These are phyloP conservation scores for Serendipita sp. DNA, from an alignment of 768 basidiomycete genomes.

Conservation along the genomic window DNA sequence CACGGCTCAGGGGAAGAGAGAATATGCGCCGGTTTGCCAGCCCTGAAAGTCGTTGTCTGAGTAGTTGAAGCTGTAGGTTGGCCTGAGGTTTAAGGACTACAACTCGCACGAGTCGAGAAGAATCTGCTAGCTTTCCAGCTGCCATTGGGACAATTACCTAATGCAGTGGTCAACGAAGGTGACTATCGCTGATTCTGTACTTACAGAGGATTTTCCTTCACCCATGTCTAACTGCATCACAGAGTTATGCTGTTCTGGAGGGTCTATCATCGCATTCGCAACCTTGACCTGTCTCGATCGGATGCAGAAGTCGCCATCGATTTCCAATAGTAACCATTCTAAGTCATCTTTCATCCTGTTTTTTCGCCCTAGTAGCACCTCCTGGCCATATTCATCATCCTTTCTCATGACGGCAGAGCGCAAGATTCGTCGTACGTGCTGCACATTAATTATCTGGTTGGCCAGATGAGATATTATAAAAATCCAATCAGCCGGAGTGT, in stretches of 20 bases:
- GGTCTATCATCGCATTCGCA: slow-evolving; percentile 32
- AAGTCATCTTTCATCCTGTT: too few relatives aligned
- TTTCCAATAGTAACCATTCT: slow-evolving; percentile 16
- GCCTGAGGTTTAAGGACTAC: slow-evolving; percentile 32
- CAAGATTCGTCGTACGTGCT: too few relatives aligned
- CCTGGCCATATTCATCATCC: too few relatives aligned
- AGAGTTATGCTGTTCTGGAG: slow-evolving; percentile 22
- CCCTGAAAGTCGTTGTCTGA: slow-evolving; percentile 27
- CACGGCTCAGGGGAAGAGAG: slow-evolving; percentile 7
- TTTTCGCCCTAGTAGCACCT: too few relatives aligned
- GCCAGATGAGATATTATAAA: too few relatives aligned
- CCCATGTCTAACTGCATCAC: slow-evolving; percentile 42
- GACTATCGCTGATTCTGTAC: not conserved
- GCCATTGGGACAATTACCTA: slow-evolving; percentile 33
- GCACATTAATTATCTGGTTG: too few relatives aligned
- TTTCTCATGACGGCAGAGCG: too few relatives aligned
- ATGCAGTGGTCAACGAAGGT: not conserved
- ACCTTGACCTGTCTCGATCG: slow-evolving; percentile 28
- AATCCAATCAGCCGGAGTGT: too few relatives aligned
- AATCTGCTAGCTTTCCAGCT: slow-evolving; percentile 17
- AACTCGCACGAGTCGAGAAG: slow-evolving; percentile 26
- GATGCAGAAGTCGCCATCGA: slow-evolving; percentile 29
- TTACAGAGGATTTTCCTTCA: slow-evolving; percentile 36
- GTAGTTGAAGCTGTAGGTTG: slow-evolving; percentile 33
- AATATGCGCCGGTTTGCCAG: slow-evolving; percentile 29